phyloP scores from a whole-genome alignment of 2,329 filamentous ascomycete genomes.

The Cladosporium sphaerospermum region DNA sequence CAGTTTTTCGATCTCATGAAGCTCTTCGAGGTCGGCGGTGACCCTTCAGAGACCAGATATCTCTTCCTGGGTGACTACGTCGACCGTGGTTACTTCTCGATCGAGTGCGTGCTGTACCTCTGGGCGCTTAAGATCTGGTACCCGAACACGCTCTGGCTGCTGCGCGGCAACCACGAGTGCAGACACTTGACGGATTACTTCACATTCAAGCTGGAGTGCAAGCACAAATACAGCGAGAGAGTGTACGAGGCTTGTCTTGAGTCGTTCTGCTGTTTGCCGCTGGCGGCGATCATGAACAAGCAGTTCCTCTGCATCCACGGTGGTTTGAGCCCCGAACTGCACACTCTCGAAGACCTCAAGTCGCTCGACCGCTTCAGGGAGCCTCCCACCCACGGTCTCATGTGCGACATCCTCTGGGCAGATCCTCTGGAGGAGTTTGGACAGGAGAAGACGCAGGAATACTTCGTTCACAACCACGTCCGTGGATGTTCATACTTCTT shows the following conservation, averaged over 20 bases:
- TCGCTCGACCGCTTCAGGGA: conserved; percentile 98
- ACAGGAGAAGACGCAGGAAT: conserved; percentile 96
- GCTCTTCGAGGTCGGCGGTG: conserved; percentile 95
- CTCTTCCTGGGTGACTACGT: conserved; percentile 98
- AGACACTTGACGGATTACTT: conserved; percentile 99
- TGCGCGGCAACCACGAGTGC: conserved; percentile 97
- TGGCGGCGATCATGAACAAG: conserved; percentile 99
- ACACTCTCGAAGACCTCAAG: conserved; percentile 91
- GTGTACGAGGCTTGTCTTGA: conserved; percentile 98
- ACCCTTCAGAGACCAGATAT: conserved; percentile 92
- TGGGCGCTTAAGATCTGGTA: conserved; percentile 99
- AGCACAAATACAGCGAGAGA: conserved; percentile 96
- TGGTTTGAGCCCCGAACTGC: conserved; percentile 88
- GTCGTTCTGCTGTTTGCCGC: conserved; percentile 86
- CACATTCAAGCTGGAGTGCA: conserved; percentile 99
- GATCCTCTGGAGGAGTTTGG: conserved; percentile 97
- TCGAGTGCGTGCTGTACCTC: conserved; percentile 96
- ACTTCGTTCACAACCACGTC: conserved; percentile 96
- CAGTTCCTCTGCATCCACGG: conserved; percentile 98
- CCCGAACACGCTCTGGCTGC: conserved; percentile 91
- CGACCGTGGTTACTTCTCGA: conserved; percentile 96
- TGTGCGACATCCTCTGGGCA: conserved; percentile 99
- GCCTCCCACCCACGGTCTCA: conserved; percentile 91
- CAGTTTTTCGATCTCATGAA: conserved; percentile 99
- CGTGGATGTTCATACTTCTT: conserved; percentile 99